Base-by-base conservation (phyloP, 179 eudicot genomes). In the Camellia oleifera region DNA sequence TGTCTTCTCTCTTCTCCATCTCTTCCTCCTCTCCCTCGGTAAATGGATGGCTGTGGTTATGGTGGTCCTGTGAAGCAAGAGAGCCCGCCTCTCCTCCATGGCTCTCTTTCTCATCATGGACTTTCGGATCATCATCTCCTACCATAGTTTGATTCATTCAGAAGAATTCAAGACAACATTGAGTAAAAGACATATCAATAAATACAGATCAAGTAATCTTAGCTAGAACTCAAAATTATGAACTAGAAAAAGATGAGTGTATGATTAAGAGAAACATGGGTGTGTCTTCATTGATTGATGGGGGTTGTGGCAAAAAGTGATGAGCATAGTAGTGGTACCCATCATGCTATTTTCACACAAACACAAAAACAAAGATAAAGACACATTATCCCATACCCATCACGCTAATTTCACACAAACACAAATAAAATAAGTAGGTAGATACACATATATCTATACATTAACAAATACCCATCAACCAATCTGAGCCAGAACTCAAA, bases 101-200 rank as follows among this genome's bases (percentile, higher is more conserved):
- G 72, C 88, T 89, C 74, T 85, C 91, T 77, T 86, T 88, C 79
- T 85, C 91, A 81, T 89, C 88, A 60, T 80, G 83, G 54, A 78
- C 78, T 71, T 82, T 88, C 62, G 72, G 70, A 83, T 82, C 87
- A 40, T 86, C 91, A 66, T 80, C 88, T n/a, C 90, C 98, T 93
- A 78, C 80, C 88, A 91, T 82, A 81, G 62, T 87, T 88, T 79
- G 82, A 87, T 87, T 85, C 83, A 91, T 85, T 63, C 48, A 82
- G 13, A 76, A 23, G 4, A 81, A 56, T 57, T 74, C 23, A 76
- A 68, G 5, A 15, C 74, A 60, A 61, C 40, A 73, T 48, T 10
- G 48, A 74, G 70, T 46, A 79, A 58, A 53, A 72, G 15, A 72
- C 62, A 40, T 5, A 20, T 2, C 50, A 72, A 77, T 11, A 42